Evolutionary conservation across 169 alveolate genomes (phyloP), one percentile per base, ranked within the genome.

Genomic region (Plasmodium malariae): DNA sequence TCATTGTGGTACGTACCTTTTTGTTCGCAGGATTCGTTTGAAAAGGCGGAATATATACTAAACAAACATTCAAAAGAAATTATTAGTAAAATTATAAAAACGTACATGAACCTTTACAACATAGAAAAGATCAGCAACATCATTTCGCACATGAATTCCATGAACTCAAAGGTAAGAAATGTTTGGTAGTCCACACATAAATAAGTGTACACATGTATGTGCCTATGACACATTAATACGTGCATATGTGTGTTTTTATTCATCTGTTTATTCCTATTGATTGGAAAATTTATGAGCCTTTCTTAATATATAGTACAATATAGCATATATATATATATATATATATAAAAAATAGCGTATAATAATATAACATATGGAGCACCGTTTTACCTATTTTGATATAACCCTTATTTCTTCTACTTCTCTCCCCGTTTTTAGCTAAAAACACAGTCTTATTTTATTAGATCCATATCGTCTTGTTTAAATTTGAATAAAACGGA

Each of bases 31-130:
- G 91, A 54, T 28, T 68, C 91, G 34, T 40, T 65, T 45, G 91
- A 80, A 24, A 80, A 80, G 57, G 91, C 91, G 26, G 90, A 80
- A 17, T 80, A 65, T 19, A 80, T 80, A 26, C n/a, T 80, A n/a
- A 80, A 80, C 34, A 80, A 80, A 37, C 90, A 80, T 36, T 63
- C 90, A n/a, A 80, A 80, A 71, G 90, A 80, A 80, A 63, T 80
- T 40, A 80, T 80, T 3, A 80, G 90, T 57, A 80, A 68, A 80
- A 40, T 80, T 24, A 80, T 80, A 36, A 80, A 80, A 45, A 68
- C 90, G n/a, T 80, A 80, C 49, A 80, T 80, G 90, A 80, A 65
- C 63, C 37, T 80, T 21, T 80, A 80, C 60, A 65, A 36, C 12
- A 68, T 80, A 11, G 90, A 80, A 21, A 80, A 80, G 19, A 80